Evolutionary conservation across 2,329 filamentous ascomycete species (phyloP).

Genomic region (Elsinoe necatrix): DNA sequence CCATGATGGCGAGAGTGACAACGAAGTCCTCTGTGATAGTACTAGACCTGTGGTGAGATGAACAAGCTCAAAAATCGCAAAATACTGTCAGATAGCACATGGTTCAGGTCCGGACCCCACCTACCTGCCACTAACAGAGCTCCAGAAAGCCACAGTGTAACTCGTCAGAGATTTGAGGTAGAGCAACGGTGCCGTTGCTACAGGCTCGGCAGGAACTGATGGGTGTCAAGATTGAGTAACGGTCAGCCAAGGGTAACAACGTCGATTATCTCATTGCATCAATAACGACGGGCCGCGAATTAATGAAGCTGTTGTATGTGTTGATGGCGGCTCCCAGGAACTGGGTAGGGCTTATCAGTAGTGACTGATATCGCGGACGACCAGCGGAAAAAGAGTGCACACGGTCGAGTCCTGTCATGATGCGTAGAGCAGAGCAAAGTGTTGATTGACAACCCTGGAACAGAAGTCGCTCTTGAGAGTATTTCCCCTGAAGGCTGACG

Average conservation of each 20-base stretch:
- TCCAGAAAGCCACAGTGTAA: not conserved
- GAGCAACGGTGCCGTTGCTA: not conserved
- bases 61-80: not conserved
- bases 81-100: not conserved
- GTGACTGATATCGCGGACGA: too few relatives aligned
- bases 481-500: too few relatives aligned
- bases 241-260: not conserved
- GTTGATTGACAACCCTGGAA: too few relatives aligned
- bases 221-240: not conserved
- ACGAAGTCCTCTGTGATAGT: not conserved
- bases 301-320: not conserved
- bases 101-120: not conserved
- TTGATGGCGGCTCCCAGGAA: not conserved
- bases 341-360: not conserved
- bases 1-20: slow-evolving; percentile 6
- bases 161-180: not conserved
- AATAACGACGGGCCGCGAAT: not conserved
- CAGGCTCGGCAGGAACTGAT: not conserved
- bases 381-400: too few relatives aligned
- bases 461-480: too few relatives aligned
- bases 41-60: not conserved
- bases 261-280: not conserved
- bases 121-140: slow-evolving; percentile 1
- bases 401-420: too few relatives aligned
- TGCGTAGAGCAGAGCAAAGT: too few relatives aligned